A percentile compares a stretch with the other conserved stretches of the same genome.
Evolutionary conservation across 352 stramenopile species (phyloP).

Genomic region (Poterioochromonas sp.): DNA sequence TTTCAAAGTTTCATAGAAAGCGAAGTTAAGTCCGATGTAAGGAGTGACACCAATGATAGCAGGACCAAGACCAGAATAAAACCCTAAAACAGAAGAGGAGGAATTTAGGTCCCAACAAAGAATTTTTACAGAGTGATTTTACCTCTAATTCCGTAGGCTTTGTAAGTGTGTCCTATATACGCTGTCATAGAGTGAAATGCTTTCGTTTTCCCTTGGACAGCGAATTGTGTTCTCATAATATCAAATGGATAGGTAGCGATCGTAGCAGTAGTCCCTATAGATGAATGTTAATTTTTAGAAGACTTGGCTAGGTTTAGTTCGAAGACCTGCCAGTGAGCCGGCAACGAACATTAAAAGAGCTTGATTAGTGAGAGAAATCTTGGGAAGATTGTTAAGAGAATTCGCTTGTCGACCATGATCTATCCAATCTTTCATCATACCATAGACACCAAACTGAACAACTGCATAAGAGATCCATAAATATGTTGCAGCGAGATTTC

Average conservation of each 20-base stretch:
- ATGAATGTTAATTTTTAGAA: slow-evolving; percentile 20
- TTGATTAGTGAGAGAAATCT: slow-evolving; percentile 14
- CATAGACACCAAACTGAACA: slow-evolving; percentile 46
- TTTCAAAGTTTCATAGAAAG: slow-evolving; percentile 24
- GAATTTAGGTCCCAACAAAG: too few relatives aligned
- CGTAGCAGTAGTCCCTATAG: slow-evolving; percentile 37
- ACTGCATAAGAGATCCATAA: slow-evolving; percentile 44
- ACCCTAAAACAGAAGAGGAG: not conserved
- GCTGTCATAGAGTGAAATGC: slow-evolving; percentile 29
- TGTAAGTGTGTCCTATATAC: slow-evolving; percentile 4
- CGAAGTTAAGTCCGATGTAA: slow-evolving; percentile 35
- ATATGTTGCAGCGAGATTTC: slow-evolving; percentile 37
- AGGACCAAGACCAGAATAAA: slow-evolving; percentile 22
- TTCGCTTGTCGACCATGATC: not conserved
- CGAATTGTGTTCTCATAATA: slow-evolving; percentile 44
- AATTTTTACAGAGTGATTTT: not conserved
- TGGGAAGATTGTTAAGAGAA: slow-evolving; percentile 14
- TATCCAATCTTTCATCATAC: slow-evolving; percentile 36
- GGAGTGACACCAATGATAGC: slow-evolving; percentile 22
- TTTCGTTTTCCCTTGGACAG: slow-evolving; percentile 24
- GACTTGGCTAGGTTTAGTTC: slow-evolving; percentile 38
- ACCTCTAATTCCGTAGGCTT: not conserved
- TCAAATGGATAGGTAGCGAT: slow-evolving; percentile 48
- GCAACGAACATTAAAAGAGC: not conserved
- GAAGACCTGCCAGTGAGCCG: slow-evolving; percentile 39